These are phyloP conservation scores for Thelonectria rubi DNA, from an alignment of 2,329 filamentous ascomycete species.

Conservation along the genomic window DNA sequence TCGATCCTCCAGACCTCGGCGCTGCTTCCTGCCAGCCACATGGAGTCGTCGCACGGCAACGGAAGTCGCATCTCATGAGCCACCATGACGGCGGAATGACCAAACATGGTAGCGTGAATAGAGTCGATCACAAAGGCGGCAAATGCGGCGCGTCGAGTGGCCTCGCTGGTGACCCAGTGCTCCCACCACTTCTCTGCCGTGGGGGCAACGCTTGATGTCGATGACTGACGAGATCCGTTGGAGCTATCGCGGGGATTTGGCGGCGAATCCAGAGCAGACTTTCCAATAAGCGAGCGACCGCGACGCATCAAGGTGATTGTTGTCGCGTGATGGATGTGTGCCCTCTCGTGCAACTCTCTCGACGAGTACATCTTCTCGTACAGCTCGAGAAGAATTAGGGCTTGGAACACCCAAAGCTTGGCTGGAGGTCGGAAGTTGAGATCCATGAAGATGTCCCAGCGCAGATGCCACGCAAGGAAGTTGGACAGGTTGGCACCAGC, in stretches of 20 bases:
- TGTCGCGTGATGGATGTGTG: constrained; percentile 96
- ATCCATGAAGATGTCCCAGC: constrained; percentile 96
- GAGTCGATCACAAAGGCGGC: constrained; percentile 95
- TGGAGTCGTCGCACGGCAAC: constrained; percentile 88
- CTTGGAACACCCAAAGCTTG: constrained; percentile 96
- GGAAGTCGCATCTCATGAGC: constrained; percentile 93
- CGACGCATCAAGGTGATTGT: constrained; percentile 95
- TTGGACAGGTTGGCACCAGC: constrained; percentile 85
- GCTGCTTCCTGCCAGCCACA: constrained; percentile 91
- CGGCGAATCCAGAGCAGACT: constrained; percentile 84
- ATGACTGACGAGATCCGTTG: constrained; percentile 67
- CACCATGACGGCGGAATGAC: constrained; percentile 96
- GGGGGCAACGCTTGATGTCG: constrained; percentile 68
- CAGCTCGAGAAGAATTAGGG: constrained; percentile 85
- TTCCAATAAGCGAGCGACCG: constrained; percentile 88
- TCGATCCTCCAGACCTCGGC: constrained; percentile 88
- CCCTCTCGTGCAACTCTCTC: constrained; percentile 87
- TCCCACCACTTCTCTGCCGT: constrained; percentile 93
- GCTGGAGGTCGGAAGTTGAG: constrained; percentile 88
- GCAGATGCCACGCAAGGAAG: constrained; percentile 91
- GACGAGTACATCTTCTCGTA: constrained; percentile 99
- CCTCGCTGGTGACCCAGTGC: constrained; percentile 94
- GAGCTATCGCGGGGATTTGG: constrained; percentile 72
- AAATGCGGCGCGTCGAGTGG: constrained; percentile 88
- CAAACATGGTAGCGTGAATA: constrained; percentile 97